Conservation (phyloP, 306 rosid genomes). For the Neltuma alba region DNA sequence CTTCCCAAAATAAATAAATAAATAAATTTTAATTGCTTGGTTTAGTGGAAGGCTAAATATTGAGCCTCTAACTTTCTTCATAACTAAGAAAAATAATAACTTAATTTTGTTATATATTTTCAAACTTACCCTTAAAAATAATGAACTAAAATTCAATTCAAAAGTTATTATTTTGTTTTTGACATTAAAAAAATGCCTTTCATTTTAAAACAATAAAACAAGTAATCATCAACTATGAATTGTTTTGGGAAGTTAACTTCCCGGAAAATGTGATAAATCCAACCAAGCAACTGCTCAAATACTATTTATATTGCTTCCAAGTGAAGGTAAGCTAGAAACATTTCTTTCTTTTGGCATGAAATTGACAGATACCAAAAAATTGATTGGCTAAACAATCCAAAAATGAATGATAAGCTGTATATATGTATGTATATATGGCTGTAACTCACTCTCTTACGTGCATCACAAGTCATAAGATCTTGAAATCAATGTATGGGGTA, state of each 20-base stretch:
- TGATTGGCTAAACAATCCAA: background rate
- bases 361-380: background rate
- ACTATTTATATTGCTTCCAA: background rate
- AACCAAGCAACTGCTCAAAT: background rate
- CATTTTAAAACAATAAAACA: background rate
- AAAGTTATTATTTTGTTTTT: no score
- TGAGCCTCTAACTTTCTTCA: background rate
- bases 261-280: background rate
- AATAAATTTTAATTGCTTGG: no score
- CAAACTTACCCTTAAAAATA: background rate
- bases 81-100: no score
- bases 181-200: no score
- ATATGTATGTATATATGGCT: background rate
- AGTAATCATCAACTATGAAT: background rate
- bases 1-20: background rate
- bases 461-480: background rate
- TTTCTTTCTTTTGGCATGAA: background rate
- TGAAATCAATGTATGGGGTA: background rate
- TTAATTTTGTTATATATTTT: no score
- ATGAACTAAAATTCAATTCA: background rate
- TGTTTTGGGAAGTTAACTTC: background rate
- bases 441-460: background rate
- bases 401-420: background rate
- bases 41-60: background rate
- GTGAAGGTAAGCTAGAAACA: background rate